phyloP scores from a whole-genome alignment of 176 grass and related monocot species.

The Pontederia crassipes region DNA sequence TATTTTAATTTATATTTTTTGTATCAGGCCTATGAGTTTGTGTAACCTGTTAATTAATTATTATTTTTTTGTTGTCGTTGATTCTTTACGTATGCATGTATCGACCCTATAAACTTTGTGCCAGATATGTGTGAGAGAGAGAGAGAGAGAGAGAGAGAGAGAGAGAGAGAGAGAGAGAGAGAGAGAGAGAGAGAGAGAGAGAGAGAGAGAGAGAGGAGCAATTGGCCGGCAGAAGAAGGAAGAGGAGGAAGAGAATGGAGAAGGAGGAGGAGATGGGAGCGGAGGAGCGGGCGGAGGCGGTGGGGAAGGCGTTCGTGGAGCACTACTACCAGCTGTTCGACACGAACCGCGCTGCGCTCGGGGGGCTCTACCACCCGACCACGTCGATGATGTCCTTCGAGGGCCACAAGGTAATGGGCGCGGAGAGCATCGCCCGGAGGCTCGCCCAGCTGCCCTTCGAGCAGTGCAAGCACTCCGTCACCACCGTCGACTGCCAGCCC shows the following conservation, averaged over 20 bases:
- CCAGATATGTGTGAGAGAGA: no score
- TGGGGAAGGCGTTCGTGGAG: constrained; percentile 64
- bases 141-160: no score
- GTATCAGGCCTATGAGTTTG: no score
- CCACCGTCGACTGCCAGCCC: constrained; percentile 66
- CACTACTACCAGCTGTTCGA: constrained; percentile 76
- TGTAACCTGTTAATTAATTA: no score
- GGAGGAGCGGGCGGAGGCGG: constrained; percentile 32
- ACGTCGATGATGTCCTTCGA: constrained; percentile 75
- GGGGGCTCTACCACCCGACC: constrained; percentile 37
- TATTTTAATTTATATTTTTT: no score
- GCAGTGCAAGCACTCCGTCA: constrained; percentile 46
- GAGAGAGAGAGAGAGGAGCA: no score
- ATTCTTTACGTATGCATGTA: no score
- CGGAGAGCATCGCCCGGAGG: constrained; percentile 39
- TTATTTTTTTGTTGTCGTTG: no score
- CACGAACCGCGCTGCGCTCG: constrained; percentile 37
- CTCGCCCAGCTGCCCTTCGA: constrained; percentile 53
- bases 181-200: no score
- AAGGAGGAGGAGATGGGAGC: not conserved
- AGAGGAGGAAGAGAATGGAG: not conserved
- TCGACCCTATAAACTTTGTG: no score
- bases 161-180: no score
- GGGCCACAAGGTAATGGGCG: constrained; percentile 41
- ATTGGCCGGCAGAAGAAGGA: no score